A percentile compares a stretch with the other conserved stretches of the same genome.
These are phyloP conservation scores for Trichoderma parareesei DNA, from an alignment of 495 filamentous ascomycete genomes.

Conservation along the genomic window DNA sequence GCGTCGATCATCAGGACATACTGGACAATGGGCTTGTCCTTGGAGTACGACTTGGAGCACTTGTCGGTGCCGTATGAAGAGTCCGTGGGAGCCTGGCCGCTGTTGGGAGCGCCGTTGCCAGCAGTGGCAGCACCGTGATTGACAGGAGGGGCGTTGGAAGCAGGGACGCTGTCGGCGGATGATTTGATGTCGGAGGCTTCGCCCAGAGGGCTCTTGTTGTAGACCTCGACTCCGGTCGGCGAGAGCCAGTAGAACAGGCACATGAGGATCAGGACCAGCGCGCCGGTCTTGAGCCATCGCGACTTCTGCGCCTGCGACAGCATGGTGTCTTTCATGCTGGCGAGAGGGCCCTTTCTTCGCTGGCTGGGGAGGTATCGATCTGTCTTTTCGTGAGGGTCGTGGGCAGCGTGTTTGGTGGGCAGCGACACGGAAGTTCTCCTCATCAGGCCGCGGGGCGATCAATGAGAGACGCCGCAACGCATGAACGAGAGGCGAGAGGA, in stretches of 20 bases:
- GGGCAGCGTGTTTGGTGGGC: constrained; percentile 47
- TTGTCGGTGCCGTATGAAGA: constrained; percentile 53
- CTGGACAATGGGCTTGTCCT: constrained; percentile 86
- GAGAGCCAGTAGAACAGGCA: constrained; percentile 69
- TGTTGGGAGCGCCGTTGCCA: constrained; percentile 11
- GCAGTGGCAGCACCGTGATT: neutral
- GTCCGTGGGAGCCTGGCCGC: constrained; percentile 49
- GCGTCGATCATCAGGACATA: constrained; percentile 99
- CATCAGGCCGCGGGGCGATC: constrained; percentile 33
- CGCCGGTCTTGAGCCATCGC: constrained; percentile 74
- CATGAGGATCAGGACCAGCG: constrained; percentile 64
- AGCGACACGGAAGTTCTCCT: constrained; percentile 51
- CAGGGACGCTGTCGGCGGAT: constrained; percentile 6
- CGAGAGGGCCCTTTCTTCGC: constrained; percentile 34
- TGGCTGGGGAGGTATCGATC: constrained; percentile 41
- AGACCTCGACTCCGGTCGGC: constrained; percentile 43
- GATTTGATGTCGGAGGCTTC: constrained; percentile 18
- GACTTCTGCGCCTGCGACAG: constrained; percentile 68
- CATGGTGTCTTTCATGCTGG: constrained; percentile 44
- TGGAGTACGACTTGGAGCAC: constrained; percentile 74
- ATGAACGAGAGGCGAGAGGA: constrained; percentile 6
- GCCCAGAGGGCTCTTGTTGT: constrained; percentile 19
- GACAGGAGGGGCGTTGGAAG: neutral
- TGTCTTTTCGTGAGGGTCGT: constrained; percentile 52
- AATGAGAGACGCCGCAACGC: constrained; percentile 23